Conservation (phyloP, 2,329 filamentous ascomycete species). For the Diplodia corticola region DNA sequence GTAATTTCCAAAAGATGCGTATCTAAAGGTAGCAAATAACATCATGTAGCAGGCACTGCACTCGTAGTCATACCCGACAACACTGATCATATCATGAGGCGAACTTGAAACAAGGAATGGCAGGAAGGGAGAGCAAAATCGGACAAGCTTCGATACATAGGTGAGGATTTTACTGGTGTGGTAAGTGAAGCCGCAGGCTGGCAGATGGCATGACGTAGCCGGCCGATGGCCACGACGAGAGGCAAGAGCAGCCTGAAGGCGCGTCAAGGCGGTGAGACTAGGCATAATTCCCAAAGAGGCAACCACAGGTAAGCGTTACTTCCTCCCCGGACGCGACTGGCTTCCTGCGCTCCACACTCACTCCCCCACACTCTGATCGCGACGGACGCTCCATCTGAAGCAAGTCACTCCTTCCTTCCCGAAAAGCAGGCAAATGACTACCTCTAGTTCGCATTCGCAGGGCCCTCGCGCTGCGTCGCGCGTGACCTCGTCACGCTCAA, state of each 20-base stretch:
- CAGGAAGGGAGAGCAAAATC: background rate
- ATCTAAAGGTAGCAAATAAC: conserved; percentile 20
- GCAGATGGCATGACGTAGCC: background rate
- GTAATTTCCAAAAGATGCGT: conserved; percentile 2
- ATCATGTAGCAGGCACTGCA: conserved; percentile 8
- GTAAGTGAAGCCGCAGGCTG: background rate
- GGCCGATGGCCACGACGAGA: background rate
- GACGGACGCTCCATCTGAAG: background rate
- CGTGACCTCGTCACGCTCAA: background rate
- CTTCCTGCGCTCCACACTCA: background rate
- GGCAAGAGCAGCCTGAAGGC: background rate
- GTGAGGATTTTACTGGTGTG: too few species aligned
- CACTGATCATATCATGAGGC: background rate
- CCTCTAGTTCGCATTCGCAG: background rate
- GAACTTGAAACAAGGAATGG: background rate
- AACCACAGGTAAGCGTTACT: background rate
- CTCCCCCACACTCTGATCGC: background rate
- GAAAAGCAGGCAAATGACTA: conserved; percentile 4
- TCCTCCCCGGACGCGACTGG: background rate
- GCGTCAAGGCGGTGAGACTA: background rate
- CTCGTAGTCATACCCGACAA: background rate
- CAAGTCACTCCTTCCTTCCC: background rate
- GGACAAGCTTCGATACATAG: background rate
- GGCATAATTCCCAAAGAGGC: background rate
- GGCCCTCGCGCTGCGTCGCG: background rate